phyloP scores from a whole-genome alignment of 2,329 filamentous ascomycete species.

The Trichoderma afroharzianum region DNA sequence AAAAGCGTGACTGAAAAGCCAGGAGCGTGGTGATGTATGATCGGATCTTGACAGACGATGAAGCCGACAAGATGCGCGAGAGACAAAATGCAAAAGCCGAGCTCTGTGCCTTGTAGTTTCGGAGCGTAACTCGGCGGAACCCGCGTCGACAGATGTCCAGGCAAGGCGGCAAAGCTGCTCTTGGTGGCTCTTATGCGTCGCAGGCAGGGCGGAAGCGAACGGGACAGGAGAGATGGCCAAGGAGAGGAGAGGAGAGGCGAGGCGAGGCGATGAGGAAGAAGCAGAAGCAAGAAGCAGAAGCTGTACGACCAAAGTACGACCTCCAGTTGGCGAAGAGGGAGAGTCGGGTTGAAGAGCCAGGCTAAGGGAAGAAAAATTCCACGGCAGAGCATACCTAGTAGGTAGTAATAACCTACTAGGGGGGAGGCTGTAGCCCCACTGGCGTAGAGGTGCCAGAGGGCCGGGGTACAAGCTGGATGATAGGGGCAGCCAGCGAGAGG shows the following conservation, averaged over 20 bases:
- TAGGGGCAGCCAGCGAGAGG: conserved; percentile 6
- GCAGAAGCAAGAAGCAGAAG: conserved; percentile 12
- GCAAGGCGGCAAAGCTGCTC: conserved; percentile 8
- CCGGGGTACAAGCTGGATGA: conserved; percentile 4
- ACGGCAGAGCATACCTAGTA: conserved; percentile 13
- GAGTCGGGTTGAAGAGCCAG: conserved; percentile 15
- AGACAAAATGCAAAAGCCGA: neutral
- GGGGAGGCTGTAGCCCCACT: conserved; percentile 6
- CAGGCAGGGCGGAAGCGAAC: neutral
- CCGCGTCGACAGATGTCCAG: conserved; percentile 18
- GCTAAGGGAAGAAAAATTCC: conserved; percentile 18
- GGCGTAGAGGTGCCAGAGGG: neutral
- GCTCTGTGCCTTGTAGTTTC: neutral
- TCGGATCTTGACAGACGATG: neutral
- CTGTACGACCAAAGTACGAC: conserved; percentile 4
- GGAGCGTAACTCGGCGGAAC: conserved; percentile 15
- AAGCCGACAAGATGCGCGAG: conserved; percentile 11
- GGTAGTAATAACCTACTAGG: conserved; percentile 17
- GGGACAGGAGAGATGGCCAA: conserved; percentile 16
- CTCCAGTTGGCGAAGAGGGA: conserved; percentile 14
- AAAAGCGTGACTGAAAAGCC: neutral
- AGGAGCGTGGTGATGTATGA: neutral
- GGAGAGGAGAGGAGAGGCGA: conserved; percentile 19
- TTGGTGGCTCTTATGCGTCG: conserved; percentile 18
- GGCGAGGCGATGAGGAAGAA: neutral